Evolutionary conservation across 1,284 basidiomycete species (phyloP).

Genomic region (Dichomitus squalens): DNA sequence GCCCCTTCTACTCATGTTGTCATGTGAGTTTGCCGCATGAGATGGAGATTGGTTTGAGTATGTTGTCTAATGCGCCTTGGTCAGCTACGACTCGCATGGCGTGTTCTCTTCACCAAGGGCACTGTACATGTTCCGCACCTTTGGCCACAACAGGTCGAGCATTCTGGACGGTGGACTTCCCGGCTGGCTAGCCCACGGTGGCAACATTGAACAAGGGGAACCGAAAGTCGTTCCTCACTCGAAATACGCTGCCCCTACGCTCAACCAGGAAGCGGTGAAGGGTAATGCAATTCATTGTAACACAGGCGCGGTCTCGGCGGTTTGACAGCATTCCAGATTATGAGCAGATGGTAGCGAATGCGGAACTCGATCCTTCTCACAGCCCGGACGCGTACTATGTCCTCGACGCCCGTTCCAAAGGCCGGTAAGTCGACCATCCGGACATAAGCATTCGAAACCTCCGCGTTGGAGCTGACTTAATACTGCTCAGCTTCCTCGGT

Average conservation of each 20-base stretch:
- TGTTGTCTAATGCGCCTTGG: conserved; percentile 10
- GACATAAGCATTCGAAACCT: background rate
- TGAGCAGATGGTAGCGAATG: conserved; percentile 81
- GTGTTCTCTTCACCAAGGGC: conserved; percentile 91
- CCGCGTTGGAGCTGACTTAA: background rate
- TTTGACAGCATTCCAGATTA: conserved; percentile 60
- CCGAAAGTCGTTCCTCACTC: conserved; percentile 32
- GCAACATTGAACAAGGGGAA: conserved; percentile 58
- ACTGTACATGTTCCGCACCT: conserved; percentile 89
- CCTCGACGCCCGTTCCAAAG: conserved; percentile 84
- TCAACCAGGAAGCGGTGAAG: conserved; percentile 55
- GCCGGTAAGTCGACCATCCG: conserved; percentile 55
- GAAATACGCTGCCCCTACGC: conserved; percentile 56
- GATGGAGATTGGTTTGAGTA: background rate
- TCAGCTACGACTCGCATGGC: conserved; percentile 84
- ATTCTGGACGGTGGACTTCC: conserved; percentile 90
- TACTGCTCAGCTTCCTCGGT: conserved; percentile 70
- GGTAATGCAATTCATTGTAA: conserved; percentile 55
- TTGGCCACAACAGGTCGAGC: conserved; percentile 84
- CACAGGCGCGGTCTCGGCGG: conserved; percentile 5
- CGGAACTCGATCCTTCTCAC: conserved; percentile 47
- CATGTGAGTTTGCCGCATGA: conserved; percentile 44
- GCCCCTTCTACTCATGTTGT: conserved; percentile 79
- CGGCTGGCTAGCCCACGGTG: conserved; percentile 77
- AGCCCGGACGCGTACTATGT: conserved; percentile 66